phyloP scores from a whole-genome alignment of 495 filamentous ascomycete species.

The Penicillium maclennaniae region DNA sequence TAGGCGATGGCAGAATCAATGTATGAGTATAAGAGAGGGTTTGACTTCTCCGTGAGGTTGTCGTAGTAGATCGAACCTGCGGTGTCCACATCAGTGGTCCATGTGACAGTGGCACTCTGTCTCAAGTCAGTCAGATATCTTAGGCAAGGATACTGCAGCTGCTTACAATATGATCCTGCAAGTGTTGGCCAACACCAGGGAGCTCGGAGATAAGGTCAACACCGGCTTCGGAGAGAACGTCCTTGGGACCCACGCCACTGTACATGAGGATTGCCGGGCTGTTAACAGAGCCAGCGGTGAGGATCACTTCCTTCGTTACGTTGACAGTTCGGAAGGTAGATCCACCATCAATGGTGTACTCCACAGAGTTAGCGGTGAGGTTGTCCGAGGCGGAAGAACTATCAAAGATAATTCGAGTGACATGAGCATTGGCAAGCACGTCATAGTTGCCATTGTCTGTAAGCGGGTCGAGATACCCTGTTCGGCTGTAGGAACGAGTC shows the following conservation, averaged over 20 bases:
- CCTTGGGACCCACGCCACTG: conserved; percentile 43
- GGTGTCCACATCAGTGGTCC: conserved; percentile 22
- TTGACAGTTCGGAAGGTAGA: conserved; percentile 26
- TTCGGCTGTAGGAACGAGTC: conserved; percentile 33
- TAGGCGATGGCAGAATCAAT: conserved; percentile 34
- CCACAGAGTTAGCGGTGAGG: conserved; percentile 26
- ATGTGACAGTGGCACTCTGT: conserved; percentile 32
- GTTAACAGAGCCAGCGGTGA: conserved; percentile 52
- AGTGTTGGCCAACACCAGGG: conserved; percentile 48
- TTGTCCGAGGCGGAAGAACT: conserved; percentile 19
- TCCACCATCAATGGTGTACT: conserved; percentile 29
- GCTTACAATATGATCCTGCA: conserved; percentile 46
- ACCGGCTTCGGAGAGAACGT: conserved; percentile 31
- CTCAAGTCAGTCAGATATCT: conserved; percentile 1
- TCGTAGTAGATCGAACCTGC: conserved; percentile 30
- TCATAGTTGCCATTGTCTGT: conserved; percentile 36
- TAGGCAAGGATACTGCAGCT: not conserved
- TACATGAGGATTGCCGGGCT: conserved; percentile 53
- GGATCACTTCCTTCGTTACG: conserved; percentile 52
- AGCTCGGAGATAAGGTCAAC: conserved; percentile 42
- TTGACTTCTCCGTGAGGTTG: conserved; percentile 22
- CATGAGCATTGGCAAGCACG: conserved; percentile 42
- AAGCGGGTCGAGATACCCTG: conserved; percentile 42
- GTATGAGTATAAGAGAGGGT: conserved; percentile 28
- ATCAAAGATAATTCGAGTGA: conserved; percentile 42